phyloP scores from a whole-genome alignment of 495 filamentous ascomycete genomes.

The Podospora anserina region DNA sequence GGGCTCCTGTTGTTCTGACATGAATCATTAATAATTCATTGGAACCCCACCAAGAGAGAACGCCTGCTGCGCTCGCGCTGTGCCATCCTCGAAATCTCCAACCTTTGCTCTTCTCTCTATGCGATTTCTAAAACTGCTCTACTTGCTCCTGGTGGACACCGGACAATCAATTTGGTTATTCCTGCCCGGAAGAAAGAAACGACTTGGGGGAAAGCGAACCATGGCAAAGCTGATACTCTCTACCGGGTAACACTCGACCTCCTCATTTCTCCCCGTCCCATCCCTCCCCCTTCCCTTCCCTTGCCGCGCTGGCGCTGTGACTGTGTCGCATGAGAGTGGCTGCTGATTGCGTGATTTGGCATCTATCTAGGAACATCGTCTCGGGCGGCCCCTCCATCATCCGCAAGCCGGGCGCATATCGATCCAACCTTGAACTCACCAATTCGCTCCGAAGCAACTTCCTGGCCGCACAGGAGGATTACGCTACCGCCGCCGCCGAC shows the following conservation, averaged over 20 bases:
- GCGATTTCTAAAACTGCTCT: background rate
- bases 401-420: constrained; percentile 65
- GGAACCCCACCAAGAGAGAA: constrained; percentile 23
- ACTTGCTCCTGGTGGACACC: background rate
- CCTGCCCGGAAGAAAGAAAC: background rate
- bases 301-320: constrained; percentile 12
- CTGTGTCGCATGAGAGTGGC: constrained; percentile 5
- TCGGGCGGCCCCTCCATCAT: constrained; percentile 74
- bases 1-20: constrained; percentile 17
- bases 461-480: constrained; percentile 63
- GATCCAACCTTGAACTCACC: constrained; percentile 84
- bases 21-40: constrained; percentile 35
- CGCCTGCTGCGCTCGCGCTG: background rate
- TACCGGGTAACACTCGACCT: constrained; percentile 60
- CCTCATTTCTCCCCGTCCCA: background rate
- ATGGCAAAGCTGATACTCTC: constrained; percentile 84
- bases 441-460: constrained; percentile 83
- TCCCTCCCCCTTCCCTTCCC: constrained; percentile 1
- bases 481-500: constrained; percentile 36
- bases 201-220: constrained; percentile 7
- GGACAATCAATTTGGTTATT: background rate
- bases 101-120: background rate
- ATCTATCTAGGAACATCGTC: constrained; percentile 71
- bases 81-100: constrained; percentile 7
- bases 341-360: constrained; percentile 26